A percentile compares a stretch with the other conserved stretches of the same genome.
Conservation (phyloP, 1,139 yeast genomes). For the Kodamaea suecica region DNA sequence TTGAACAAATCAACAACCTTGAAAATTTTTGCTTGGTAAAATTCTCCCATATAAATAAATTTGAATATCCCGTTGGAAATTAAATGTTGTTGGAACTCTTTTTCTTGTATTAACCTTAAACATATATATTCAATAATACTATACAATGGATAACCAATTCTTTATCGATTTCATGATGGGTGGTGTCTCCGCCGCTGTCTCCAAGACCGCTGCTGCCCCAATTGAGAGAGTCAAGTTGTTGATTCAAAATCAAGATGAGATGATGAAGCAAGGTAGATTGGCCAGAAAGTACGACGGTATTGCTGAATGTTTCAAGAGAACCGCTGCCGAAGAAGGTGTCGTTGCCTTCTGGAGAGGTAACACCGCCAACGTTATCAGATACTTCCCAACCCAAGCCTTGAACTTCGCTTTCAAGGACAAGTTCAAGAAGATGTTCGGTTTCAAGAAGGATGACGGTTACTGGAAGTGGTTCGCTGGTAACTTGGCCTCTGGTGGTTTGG, state of each 20-base stretch:
- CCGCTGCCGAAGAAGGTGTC: constrained; percentile 53
- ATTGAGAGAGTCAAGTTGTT: constrained; percentile 54
- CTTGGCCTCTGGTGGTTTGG: constrained; percentile 56
- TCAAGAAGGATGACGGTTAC: constrained; percentile 51
- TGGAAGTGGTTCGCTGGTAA: constrained; percentile 54
- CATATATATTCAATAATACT: constrained; percentile 14
- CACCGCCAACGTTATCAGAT: constrained; percentile 55
- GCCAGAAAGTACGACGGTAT: constrained; percentile 50
- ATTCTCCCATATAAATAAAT: not conserved
- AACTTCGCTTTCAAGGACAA: constrained; percentile 54
- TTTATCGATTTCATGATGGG: constrained; percentile 47
- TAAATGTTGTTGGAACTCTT: no score
- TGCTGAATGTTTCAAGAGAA: constrained; percentile 49
- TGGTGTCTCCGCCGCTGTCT: constrained; percentile 58
- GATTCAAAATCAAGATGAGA: constrained; percentile 54
- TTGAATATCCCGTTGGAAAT: no score
- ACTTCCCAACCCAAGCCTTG: constrained; percentile 56
- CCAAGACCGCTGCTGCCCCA: constrained; percentile 56
- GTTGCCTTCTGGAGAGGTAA: constrained; percentile 56
- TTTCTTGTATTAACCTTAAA: constrained; percentile 8
- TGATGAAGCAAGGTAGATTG: constrained; percentile 55
- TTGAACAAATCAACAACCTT: no score
- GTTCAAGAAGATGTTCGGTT: constrained; percentile 51
- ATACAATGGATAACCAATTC: constrained; percentile 19
- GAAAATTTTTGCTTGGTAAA: not conserved